Conservation (phyloP, 768 basidiomycete genomes). For the Psilocybe subaeruginosa region DNA sequence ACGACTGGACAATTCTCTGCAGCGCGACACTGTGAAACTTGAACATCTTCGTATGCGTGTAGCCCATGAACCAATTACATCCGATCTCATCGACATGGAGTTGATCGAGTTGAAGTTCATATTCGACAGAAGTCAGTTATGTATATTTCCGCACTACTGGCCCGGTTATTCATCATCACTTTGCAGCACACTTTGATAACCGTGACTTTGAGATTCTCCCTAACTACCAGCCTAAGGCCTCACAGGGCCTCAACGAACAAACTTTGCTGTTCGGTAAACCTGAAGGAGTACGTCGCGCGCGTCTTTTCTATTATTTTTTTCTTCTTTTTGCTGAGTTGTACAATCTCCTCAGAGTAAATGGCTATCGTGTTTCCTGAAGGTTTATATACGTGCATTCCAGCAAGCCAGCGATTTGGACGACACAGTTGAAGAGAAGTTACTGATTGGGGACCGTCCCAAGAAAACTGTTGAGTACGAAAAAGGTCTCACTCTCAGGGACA, state of each 20-base stretch:
- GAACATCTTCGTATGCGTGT: conserved; percentile 87
- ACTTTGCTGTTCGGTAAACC: conserved; percentile 66
- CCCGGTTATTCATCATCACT: conserved; percentile 1
- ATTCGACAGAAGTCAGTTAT: conserved; percentile 68
- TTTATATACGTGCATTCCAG: conserved; percentile 79
- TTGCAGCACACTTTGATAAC: conserved; percentile 80
- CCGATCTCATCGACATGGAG: conserved; percentile 81
- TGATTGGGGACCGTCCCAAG: conserved; percentile 81
- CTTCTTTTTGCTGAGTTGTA: neutral
- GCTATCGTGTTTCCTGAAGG: conserved; percentile 71
- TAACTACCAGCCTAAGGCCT: conserved; percentile 70
- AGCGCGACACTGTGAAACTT: conserved; percentile 79
- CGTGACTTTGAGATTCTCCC: conserved; percentile 82
- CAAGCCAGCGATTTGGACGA: conserved; percentile 83
- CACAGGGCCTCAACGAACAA: conserved; percentile 61
- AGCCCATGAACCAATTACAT: conserved; percentile 68
- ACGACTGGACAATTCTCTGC: conserved; percentile 80
- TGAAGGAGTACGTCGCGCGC: conserved; percentile 55
- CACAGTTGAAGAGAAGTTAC: conserved; percentile 77
- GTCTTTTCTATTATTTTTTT: neutral
- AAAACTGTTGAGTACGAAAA: conserved; percentile 53
- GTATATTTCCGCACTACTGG: neutral
- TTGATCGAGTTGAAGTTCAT: conserved; percentile 84
- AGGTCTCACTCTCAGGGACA: conserved; percentile 57
- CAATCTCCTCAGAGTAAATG: conserved; percentile 58